Evolutionary conservation across 805 yeast genomes (phyloP), one percentile per base, ranked within the genome.

Genomic region (Danielia reshetovae): DNA sequence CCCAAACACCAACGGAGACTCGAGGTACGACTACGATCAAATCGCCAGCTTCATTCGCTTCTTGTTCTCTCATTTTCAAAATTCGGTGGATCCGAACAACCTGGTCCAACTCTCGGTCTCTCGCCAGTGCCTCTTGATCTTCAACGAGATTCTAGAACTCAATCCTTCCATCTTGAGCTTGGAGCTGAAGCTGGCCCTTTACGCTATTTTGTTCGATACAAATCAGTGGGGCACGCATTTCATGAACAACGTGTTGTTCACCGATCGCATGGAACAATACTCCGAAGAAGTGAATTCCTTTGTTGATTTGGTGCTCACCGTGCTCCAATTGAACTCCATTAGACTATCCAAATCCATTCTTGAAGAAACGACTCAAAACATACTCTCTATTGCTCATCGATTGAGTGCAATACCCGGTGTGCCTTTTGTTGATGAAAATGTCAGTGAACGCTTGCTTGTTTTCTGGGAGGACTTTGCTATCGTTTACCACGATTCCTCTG

Each of bases 391-490:
- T 17, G 54, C 82, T 13, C 40, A 80, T 12, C 65, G 65, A 34
- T 51, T 84, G 32, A 75, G 88, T 0, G 68, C 72, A 38, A 70
- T 72, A 33, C 78, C 80, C 1, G 75, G 81, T 3, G 41, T 55
- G 5, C 82, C 93, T 0, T 65, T 79, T 3, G 46, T 64, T 1
- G 83, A 82, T 24, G 94, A 84, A 53, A 54, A 57, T 11, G 62
- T 80, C 6, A 62, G 68, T 32, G 72, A 64, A 13, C 59, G 60
- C 37, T 68, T 83, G 49, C 64, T 80, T 7, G 74, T 75, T 22
- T 81, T 84, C 49, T 85, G 94, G 94, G 68, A 73, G 31, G 80
- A 78, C 35, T 57, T 82, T 21, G 72, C 79, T 5, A 87, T 81
- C 37, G 61, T 70, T 1, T 75, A 73, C 42, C 45, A 38, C 22